Conservation (phyloP, 768 basidiomycete species). For the Amanita fuliginea region DNA sequence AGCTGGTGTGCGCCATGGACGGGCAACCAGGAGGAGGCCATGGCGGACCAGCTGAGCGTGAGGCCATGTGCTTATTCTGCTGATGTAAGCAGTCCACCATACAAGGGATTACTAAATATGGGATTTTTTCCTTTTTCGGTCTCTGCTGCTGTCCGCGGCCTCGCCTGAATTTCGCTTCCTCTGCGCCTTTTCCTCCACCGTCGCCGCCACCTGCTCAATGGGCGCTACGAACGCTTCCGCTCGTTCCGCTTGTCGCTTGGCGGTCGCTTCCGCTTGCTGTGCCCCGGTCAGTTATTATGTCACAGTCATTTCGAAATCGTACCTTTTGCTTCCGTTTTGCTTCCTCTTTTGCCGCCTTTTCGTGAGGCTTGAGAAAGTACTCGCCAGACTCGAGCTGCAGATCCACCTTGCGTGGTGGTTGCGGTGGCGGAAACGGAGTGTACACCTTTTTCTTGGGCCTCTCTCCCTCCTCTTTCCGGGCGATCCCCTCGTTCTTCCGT, state of each 20-base stretch:
- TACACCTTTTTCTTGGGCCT: constrained; percentile 78
- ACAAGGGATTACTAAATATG: constrained; percentile 1
- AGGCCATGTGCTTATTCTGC: background rate
- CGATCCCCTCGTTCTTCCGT: constrained; percentile 70
- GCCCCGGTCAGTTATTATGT: background rate
- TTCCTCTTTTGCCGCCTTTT: constrained; percentile 72
- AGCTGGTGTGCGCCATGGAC: constrained; percentile 46
- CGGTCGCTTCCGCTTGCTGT: constrained; percentile 72
- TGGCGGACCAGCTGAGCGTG: constrained; percentile 3
- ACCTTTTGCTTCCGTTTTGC: constrained; percentile 72
- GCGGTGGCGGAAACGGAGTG: constrained; percentile 98
- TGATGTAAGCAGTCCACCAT: background rate
- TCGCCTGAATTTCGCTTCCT: constrained; percentile 30
- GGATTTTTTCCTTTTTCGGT: constrained; percentile 17
- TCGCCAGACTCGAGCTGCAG: constrained; percentile 93
- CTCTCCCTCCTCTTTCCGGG: constrained; percentile 42
- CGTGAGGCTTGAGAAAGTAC: constrained; percentile 89
- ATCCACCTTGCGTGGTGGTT: constrained; percentile 90
- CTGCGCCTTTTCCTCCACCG: constrained; percentile 70
- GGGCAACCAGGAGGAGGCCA: constrained; percentile 41
- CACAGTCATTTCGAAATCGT: constrained; percentile 4
- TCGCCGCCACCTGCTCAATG: constrained; percentile 59
- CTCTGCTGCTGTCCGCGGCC: constrained; percentile 23
- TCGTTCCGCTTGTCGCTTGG: constrained; percentile 65
- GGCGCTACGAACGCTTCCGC: constrained; percentile 87